Evolutionary conservation across 1,139 yeast species (phyloP).

Genomic region (Geotrichum candidum): DNA sequence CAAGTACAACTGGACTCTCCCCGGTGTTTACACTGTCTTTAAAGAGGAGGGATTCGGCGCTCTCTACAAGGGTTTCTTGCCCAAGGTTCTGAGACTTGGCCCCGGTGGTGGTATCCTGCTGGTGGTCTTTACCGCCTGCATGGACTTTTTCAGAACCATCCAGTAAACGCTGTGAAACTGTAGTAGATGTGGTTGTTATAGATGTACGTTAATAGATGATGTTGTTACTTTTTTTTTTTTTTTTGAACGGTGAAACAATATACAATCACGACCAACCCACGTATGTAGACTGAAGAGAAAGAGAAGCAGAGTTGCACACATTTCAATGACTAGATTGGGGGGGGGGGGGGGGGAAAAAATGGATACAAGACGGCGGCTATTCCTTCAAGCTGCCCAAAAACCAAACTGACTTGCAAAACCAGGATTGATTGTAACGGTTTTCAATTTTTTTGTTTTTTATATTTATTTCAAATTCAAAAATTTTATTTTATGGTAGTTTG

Average conservation of each 20-base stretch:
- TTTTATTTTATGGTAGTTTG: no score
- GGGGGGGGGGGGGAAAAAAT: no score
- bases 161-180: conserved; percentile 37
- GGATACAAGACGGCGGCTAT: no score
- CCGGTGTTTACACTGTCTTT: conserved; percentile 68
- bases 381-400: no score
- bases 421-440: no score
- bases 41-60: conserved; percentile 88
- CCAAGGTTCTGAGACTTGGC: conserved; percentile 94
- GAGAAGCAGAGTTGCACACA: neutral
- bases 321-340: no score
- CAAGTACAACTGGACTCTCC: conserved; percentile 89
- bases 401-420: no score
- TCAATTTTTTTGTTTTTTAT: no score
- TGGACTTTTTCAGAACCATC: conserved; percentile 82
- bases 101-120: conserved; percentile 98
- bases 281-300: neutral
- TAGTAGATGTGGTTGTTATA: neutral
- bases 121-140: conserved; percentile 89
- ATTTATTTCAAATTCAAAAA: no score
- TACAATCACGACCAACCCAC: neutral
- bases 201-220: neutral
- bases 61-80: conserved; percentile 88
- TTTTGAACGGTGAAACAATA: neutral
- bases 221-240: neutral